A percentile compares a stretch with the other conserved stretches of the same genome.
phyloP scores from a whole-genome alignment of 345 rosid genomes.

The Bruguiera gymnorhiza region DNA sequence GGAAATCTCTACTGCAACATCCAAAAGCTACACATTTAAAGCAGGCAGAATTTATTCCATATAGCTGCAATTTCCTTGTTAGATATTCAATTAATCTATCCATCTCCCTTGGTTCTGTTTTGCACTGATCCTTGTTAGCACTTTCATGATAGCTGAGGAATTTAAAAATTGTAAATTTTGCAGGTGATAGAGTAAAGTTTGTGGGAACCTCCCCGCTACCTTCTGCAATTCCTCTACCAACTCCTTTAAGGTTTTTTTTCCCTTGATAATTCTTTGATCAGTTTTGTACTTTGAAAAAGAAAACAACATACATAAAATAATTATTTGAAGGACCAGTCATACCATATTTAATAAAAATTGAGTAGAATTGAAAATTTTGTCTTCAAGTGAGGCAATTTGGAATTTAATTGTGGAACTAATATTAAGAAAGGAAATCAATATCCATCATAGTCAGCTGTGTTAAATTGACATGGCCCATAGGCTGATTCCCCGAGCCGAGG shows the following conservation, averaged over 20 bases:
- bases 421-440: too few species aligned
- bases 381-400: too few species aligned
- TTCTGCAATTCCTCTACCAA: slow-evolving; percentile 49
- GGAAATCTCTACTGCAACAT: slow-evolving; percentile 90
- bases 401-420: too few species aligned
- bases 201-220: slow-evolving; percentile 41
- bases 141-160: slow-evolving; percentile 15
- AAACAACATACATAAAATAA: too few species aligned
- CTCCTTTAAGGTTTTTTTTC: slow-evolving; percentile 45
- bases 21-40: slow-evolving; percentile 73
- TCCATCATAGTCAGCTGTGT: too few species aligned
- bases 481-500: too few species aligned
- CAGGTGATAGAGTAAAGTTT: slow-evolving; percentile 91
- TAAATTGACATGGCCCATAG: too few species aligned
- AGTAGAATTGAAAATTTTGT: too few species aligned
- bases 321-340: too few species aligned
- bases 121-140: slow-evolving; percentile 5
- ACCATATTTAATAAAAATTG: too few species aligned
- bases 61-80: neutral
- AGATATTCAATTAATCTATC: neutral
- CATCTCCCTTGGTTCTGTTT: neutral
- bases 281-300: neutral
- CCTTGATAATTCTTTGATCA: neutral
- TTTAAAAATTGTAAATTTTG: slow-evolving; percentile 21
- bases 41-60: slow-evolving; percentile 42